Evolutionary conservation across 306 rosid species (phyloP).

Genomic region (Inga laurina): DNA sequence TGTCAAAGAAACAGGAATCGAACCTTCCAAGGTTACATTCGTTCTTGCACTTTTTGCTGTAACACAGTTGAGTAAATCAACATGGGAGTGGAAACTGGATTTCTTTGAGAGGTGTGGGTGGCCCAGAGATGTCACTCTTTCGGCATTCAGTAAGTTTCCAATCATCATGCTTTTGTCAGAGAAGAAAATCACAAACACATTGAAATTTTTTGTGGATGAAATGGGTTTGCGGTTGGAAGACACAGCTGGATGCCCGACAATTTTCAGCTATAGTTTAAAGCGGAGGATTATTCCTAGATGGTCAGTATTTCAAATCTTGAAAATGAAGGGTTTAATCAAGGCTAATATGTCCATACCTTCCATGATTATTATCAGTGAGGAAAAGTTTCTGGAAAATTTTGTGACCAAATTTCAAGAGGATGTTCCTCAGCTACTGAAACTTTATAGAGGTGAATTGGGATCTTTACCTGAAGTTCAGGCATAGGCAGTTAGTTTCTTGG

Average conservation of each 20-base stretch:
- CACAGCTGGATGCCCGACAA: not conserved
- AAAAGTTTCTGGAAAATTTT: not conserved
- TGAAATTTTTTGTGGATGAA: not conserved
- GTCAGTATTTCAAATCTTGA: not conserved
- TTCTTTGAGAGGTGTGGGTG: not conserved
- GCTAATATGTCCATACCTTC: not conserved
- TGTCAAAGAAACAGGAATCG: not conserved
- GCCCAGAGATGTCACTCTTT: conserved; percentile 9
- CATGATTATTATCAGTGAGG: not conserved
- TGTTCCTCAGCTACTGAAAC: not conserved
- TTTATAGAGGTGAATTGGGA: not conserved
- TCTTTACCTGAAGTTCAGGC: not conserved
- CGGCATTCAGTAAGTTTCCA: not conserved
- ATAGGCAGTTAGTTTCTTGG: too few species aligned
- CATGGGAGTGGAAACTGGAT: not conserved
- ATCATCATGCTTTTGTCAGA: not conserved
- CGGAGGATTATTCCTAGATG: conserved; percentile 25
- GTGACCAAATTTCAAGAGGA: not conserved
- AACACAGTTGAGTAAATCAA: not conserved
- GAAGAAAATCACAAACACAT: not conserved
- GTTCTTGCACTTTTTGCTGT: not conserved
- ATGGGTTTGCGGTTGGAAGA: not conserved
- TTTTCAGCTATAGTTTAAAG: conserved; percentile 19
- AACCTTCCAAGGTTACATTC: not conserved
- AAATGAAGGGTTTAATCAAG: not conserved